Evolutionary conservation across 768 basidiomycete species (phyloP).

Genomic region (Serendipita sp.): DNA sequence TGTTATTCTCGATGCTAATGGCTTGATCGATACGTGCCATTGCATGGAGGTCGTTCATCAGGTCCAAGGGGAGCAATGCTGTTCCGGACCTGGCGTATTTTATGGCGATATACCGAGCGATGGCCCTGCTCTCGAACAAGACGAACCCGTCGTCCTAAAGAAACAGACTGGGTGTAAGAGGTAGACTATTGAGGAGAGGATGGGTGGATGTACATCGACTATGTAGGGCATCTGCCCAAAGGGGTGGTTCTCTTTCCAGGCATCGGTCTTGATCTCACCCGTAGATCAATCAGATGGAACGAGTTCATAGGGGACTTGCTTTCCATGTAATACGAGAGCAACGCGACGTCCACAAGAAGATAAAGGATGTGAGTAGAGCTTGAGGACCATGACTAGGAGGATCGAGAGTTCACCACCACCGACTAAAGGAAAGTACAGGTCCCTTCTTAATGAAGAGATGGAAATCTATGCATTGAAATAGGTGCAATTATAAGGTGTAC

Average conservation of each 20-base stretch:
- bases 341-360: slow-evolving; percentile 40
- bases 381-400: slow-evolving; percentile 21
- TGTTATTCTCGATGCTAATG: slow-evolving; percentile 31
- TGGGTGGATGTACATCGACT: slow-evolving; percentile 19
- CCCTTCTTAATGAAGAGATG: too few relatives aligned
- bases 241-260: slow-evolving; percentile 32
- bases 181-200: too few relatives aligned
- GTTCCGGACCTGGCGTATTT: slow-evolving; percentile 39
- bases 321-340: slow-evolving; percentile 36
- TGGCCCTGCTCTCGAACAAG: too few relatives aligned
- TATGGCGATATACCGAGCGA: slow-evolving; percentile 29
- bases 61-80: slow-evolving; percentile 28
- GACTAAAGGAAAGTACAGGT: too few relatives aligned
- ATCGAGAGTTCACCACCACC: too few relatives aligned
- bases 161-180: too few relatives aligned
- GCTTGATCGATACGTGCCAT: slow-evolving; percentile 26
- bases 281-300: slow-evolving; percentile 25
- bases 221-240: slow-evolving; percentile 46
- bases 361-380: slow-evolving; percentile 19
- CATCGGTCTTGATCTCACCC: slow-evolving; percentile 30
- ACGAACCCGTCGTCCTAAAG: too few relatives aligned
- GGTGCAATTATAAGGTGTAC: too few relatives aligned
- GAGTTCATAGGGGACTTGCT: slow-evolving; percentile 39
- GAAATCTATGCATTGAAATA: too few relatives aligned
- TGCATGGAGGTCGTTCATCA: slow-evolving; percentile 20